Conservation (phyloP, 305 asterid species). For the Fraxinus greggii region DNA sequence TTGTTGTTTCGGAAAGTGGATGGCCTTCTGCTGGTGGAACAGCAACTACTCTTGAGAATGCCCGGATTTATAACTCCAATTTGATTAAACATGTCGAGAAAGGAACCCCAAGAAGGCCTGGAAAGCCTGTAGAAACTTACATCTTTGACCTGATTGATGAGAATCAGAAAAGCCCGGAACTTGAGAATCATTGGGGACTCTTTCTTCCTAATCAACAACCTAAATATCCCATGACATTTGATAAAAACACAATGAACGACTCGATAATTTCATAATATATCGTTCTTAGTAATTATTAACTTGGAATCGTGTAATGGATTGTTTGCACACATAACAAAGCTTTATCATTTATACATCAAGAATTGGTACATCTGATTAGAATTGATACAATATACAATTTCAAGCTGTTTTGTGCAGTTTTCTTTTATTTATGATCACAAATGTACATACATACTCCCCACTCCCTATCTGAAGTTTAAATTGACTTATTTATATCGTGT, state of each 20-base stretch:
- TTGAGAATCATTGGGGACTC: constrained; percentile 36
- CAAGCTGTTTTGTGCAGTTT: neutral
- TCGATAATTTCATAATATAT: neutral
- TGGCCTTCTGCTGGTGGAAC: constrained; percentile 43
- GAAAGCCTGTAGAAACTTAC: constrained; percentile 29
- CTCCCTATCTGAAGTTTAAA: neutral
- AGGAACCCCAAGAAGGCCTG: constrained; percentile 37
- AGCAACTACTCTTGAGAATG: constrained; percentile 23
- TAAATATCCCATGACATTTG: constrained; percentile 26
- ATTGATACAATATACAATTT: neutral
- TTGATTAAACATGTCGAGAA: constrained; percentile 14
- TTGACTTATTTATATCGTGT: neutral
- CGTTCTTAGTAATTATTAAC: neutral
- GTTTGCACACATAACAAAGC: neutral
- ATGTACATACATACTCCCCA: neutral
- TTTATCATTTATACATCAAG: neutral
- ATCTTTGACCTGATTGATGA: constrained; percentile 34
- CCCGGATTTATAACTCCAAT: constrained; percentile 24
- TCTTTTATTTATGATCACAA: neutral
- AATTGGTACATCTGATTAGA: neutral
- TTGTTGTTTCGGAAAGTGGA: constrained; percentile 41
- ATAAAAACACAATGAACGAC: neutral
- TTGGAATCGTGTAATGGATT: neutral
- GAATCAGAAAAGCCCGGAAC: constrained; percentile 23
- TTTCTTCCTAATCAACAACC: constrained; percentile 20